These are phyloP conservation scores for Trebouxiophyceae sp. DNA, from an alignment of 163 green algal genomes.

Conservation along the genomic window DNA sequence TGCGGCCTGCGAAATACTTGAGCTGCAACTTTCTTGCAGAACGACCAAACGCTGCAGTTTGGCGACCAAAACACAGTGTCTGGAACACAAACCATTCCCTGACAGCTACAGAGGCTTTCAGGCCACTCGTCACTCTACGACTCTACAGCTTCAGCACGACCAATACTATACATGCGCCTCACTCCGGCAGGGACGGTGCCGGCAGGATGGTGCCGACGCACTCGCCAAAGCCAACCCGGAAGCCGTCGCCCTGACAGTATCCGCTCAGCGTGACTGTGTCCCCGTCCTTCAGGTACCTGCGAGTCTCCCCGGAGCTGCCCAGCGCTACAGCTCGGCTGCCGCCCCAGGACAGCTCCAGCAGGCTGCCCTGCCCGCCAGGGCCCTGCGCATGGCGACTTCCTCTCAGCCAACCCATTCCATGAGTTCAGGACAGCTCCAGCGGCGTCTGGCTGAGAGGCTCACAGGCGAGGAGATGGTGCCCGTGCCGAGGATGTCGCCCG, in stretches of 20 bases:
- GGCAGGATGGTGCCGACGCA: conserved; percentile 26
- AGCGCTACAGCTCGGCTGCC: conserved; percentile 45
- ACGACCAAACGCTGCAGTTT: too few species aligned
- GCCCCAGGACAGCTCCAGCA: conserved; percentile 61
- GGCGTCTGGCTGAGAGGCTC: background rate
- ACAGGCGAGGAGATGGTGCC: conserved; percentile 68
- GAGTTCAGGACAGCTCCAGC: background rate
- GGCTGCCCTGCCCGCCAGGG: conserved; percentile 15
- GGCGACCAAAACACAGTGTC: too few species aligned
- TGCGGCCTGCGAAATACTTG: too few species aligned
- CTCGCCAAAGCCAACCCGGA: conserved; percentile 68
- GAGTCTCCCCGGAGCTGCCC: conserved; percentile 17
- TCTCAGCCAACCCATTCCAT: background rate
- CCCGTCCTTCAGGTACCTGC: conserved; percentile 68
- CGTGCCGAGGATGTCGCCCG: conserved; percentile 82
- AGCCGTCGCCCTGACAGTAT: conserved; percentile 39
- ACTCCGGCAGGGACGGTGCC: too few species aligned
- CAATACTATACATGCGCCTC: too few species aligned
- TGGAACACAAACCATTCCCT: too few species aligned
- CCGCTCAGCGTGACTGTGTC: conserved; percentile 65
- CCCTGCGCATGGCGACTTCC: conserved; percentile 8
- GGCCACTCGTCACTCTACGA: too few species aligned
- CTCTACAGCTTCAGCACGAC: too few species aligned
- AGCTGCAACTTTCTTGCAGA: too few species aligned
- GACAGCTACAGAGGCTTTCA: too few species aligned